Evolutionary conservation across 73 alveolate genomes (phyloP).

Genomic region (Stentor coeruleus): DNA sequence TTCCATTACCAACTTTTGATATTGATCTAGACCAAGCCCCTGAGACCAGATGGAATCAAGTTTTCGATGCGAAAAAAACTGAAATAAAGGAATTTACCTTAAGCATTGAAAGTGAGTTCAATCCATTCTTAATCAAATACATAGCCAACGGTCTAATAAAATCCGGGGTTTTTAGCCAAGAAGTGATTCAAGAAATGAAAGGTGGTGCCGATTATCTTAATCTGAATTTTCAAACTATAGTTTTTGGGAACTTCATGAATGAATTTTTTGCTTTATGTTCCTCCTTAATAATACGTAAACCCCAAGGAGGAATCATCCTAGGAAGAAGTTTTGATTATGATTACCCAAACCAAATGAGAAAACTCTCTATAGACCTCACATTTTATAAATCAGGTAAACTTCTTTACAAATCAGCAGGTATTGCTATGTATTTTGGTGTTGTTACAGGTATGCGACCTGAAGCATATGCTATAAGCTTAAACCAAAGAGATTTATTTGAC

Average conservation of each 20-base stretch:
- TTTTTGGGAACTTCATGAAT: constrained; percentile 39
- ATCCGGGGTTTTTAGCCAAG: not conserved
- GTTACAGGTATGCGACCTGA: constrained; percentile 51
- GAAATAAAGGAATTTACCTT: too few relatives aligned
- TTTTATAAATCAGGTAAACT: constrained; percentile 32
- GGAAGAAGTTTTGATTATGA: constrained; percentile 50
- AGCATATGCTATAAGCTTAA: constrained; percentile 43
- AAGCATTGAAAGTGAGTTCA: too few relatives aligned
- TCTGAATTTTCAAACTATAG: constrained; percentile 23
- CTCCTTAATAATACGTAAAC: constrained; percentile 32
- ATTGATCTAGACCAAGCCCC: not conserved
- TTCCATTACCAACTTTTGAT: too few relatives aligned
- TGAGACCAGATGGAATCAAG: not conserved
- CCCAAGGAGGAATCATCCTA: constrained; percentile 15
- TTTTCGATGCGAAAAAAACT: not conserved
- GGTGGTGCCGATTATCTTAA: constrained; percentile 34
- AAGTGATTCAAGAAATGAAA: not conserved
- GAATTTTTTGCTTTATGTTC: constrained; percentile 53
- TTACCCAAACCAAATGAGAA: constrained; percentile 28
- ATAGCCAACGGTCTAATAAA: not conserved
- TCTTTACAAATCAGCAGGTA: constrained; percentile 40
- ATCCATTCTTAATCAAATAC: too few relatives aligned
- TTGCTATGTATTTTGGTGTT: constrained; percentile 51
- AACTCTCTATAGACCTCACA: constrained; percentile 28
- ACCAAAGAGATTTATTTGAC: constrained; percentile 36